phyloP scores from a whole-genome alignment of 768 basidiomycete species.

The Mycena indigotica region DNA sequence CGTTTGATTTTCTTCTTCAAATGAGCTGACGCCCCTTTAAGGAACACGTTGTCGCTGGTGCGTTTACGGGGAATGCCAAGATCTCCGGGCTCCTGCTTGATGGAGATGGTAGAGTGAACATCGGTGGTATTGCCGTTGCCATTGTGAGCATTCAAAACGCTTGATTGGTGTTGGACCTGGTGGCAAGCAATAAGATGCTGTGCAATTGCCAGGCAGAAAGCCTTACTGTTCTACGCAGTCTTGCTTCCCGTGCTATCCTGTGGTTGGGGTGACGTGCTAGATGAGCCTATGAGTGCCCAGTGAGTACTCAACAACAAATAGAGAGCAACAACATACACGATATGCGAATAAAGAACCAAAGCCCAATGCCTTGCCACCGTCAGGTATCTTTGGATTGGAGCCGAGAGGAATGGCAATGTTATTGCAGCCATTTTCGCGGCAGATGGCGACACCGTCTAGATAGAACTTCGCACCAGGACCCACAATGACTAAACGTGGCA shows the following conservation, averaged over 20 bases:
- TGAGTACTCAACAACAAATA: background rate
- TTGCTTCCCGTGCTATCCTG: background rate
- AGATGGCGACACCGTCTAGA: conserved; percentile 45
- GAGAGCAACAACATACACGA: conserved; percentile 37
- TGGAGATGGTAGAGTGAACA: background rate
- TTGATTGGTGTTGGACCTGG: background rate
- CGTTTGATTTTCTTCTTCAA: conserved; percentile 33
- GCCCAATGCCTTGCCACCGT: conserved; percentile 47
- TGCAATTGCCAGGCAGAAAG: no score
- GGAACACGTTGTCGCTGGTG: conserved; percentile 31
- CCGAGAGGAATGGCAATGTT: conserved; percentile 34
- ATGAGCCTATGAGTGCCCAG: background rate
- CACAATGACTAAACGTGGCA: conserved; percentile 5
- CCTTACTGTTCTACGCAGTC: background rate
- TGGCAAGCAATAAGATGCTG: background rate
- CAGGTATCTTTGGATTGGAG: conserved; percentile 29
- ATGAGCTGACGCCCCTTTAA: conserved; percentile 6
- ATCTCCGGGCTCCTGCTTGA: conserved; percentile 35
- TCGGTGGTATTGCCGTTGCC: conserved; percentile 1
- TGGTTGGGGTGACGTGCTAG: background rate
- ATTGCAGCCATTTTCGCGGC: conserved; percentile 51
- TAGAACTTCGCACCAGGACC: conserved; percentile 2
- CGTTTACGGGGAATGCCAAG: conserved; percentile 42
- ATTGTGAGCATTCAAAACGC: conserved; percentile 9
- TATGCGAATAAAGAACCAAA: conserved; percentile 51